Base-by-base conservation (phyloP, 148 eudicot genomes). In the Heliosperma pusillum region DNA sequence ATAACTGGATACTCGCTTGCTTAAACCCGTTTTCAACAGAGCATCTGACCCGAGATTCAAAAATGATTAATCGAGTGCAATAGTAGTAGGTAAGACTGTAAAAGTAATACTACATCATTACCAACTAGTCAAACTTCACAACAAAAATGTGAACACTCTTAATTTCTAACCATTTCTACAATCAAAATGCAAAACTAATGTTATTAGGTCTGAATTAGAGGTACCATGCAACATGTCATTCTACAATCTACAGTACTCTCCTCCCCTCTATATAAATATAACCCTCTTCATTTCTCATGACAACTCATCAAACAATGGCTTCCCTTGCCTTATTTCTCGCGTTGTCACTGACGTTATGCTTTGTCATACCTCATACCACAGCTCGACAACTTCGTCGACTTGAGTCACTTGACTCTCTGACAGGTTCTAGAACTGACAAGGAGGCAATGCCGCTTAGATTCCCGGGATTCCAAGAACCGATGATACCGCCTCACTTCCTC, bases 401-500 rank as follows among this genome's bases (percentile, higher is more conserved):
- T 17, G 29, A 74, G 57, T 53, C 36, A 20, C 24, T 15, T 17
- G 29, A 74, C 65, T 53, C 36, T 17, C 8, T 26, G 19, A 20
- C 16, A 26, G 42, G 42, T 36, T 36, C 42, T 36, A 36, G 42
- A 29, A 12, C 69, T 12, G 20, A 66, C 16, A 11, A 2, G 5
- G 8, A 42, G 10, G 7, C 55, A 58, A 56, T 29, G 61, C 60
- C 21, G 0, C 71, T 40, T 12, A 70, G 57, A 17, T 75, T 75
- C 65, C 82, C 82, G 15, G 52, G 63, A 19, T 79, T 79, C 52
- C 82, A 60, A 22, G 67, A 74, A 19, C 82, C 78, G 1, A 63
- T 64, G 24, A 10, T 80, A 19, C 82, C 82, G 33, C 82, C 82
- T 7, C 78, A 75, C 65, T 70, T 74, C 30, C 64, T 74, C 57